Conservation (phyloP, 768 basidiomycete genomes). For the Leccinellum luteum region DNA sequence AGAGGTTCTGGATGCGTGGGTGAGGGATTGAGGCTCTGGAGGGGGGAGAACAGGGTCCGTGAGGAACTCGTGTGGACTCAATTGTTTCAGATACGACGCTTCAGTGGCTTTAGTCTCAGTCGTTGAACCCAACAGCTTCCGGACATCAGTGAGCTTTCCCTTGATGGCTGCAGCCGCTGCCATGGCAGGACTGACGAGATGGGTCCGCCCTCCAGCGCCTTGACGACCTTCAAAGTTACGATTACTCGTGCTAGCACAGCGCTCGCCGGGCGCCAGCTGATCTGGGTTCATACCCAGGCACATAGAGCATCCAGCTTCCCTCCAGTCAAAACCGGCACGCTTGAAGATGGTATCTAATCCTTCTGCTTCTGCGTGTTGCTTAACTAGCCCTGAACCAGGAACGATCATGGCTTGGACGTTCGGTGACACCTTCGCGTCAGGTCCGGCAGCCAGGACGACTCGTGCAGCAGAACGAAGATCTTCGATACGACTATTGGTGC, state of each 20-base stretch:
- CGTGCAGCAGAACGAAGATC: slow-evolving; percentile 82
- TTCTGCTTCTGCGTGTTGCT: slow-evolving; percentile 88
- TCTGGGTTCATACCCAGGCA: slow-evolving; percentile 96
- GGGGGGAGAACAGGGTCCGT: slow-evolving; percentile 62
- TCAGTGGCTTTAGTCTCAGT: slow-evolving; percentile 41
- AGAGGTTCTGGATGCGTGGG: slow-evolving; percentile 32
- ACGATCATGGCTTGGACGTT: slow-evolving; percentile 87
- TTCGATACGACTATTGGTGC: slow-evolving; percentile 93
- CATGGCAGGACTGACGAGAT: slow-evolving; percentile 89
- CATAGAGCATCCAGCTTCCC: slow-evolving; percentile 95
- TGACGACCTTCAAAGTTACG: slow-evolving; percentile 92
- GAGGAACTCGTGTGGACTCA: slow-evolving; percentile 73
- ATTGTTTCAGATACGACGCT: slow-evolving; percentile 61
- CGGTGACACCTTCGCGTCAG: slow-evolving; percentile 69
- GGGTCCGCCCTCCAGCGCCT: slow-evolving; percentile 84
- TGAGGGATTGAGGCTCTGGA: slow-evolving; percentile 43
- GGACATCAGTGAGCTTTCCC: slow-evolving; percentile 81
- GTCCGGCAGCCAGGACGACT: slow-evolving; percentile 71
- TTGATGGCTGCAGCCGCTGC: slow-evolving; percentile 88
- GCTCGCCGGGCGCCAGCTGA: slow-evolving; percentile 75
- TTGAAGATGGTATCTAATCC: slow-evolving; percentile 84
- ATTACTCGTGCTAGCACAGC: slow-evolving; percentile 91
- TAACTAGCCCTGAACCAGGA: slow-evolving; percentile 87
- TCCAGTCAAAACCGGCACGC: slow-evolving; percentile 92
- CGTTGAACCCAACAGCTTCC: slow-evolving; percentile 59